Conservation (phyloP, 2,329 filamentous ascomycete species). For the Neofusicoccum umdonicola region DNA sequence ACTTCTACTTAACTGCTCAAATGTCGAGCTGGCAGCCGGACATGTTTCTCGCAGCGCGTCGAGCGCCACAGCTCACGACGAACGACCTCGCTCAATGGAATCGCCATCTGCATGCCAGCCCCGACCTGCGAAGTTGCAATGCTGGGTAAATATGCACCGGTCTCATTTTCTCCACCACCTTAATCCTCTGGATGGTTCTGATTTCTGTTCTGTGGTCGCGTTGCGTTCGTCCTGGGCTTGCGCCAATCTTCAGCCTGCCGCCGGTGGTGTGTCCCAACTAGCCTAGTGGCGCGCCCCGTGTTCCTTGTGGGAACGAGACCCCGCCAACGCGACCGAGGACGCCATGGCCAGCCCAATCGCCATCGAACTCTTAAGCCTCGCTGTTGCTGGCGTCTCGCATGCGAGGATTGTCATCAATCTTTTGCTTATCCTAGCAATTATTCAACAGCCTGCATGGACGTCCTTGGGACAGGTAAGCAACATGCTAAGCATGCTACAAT, state of each 20-base stretch:
- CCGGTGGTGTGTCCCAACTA: neutral
- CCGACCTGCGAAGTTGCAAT: neutral
- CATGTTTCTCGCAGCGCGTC: neutral
- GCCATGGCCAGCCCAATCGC: conserved; percentile 5
- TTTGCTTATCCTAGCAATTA: conserved; percentile 9
- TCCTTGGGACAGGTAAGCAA: neutral
- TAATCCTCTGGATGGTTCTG: neutral
- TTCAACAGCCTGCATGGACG: neutral
- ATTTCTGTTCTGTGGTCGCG: neutral
- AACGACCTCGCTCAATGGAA: neutral
- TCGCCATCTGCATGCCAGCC: neutral
- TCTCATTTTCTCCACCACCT: neutral
- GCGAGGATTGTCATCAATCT: neutral
- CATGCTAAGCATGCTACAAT: neutral
- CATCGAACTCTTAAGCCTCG: neutral
- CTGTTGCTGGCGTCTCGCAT: neutral
- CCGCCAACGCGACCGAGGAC: conserved; percentile 6
- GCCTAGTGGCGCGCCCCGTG: conserved; percentile 1
- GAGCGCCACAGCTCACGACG: neutral
- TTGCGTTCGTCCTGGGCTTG: neutral
- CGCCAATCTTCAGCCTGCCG: neutral
- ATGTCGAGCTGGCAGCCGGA: too few species aligned
- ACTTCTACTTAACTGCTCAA: neutral
- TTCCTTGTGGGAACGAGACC: conserved; percentile 6
- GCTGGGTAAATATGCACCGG: neutral